These are phyloP conservation scores for Ogataea salicorniae DNA, from an alignment of 805 yeast species.

Conservation along the genomic window DNA sequence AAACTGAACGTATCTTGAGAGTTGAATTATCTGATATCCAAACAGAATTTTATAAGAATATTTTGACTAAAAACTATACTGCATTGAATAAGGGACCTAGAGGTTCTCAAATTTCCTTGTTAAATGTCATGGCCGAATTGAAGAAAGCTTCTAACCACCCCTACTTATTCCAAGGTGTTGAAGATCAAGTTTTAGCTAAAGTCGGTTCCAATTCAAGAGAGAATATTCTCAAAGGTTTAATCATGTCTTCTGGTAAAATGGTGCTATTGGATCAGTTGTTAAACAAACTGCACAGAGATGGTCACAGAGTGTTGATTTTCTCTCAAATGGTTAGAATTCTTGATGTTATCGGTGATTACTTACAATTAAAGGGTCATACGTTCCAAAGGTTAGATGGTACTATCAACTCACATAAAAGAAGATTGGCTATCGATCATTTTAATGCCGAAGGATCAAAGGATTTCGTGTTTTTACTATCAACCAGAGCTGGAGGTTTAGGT, in stretches of 20 bases:
- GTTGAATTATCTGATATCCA: constrained; percentile 94
- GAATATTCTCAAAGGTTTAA: constrained; percentile 78
- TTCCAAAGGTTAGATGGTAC: constrained; percentile 97
- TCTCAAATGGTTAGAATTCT: constrained; percentile 97
- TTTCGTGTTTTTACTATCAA: constrained; percentile 81
- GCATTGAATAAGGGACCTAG: constrained; percentile 84
- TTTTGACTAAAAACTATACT: constrained; percentile 83
- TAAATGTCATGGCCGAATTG: constrained; percentile 91
- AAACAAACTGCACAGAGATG: constrained; percentile 81
- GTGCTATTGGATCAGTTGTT: constrained; percentile 87
- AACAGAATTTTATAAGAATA: constrained; percentile 91
- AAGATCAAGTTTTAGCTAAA: constrained; percentile 67
- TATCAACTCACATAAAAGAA: constrained; percentile 86
- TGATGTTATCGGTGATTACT: constrained; percentile 90
- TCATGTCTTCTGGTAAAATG: constrained; percentile 98
- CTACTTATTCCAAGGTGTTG: constrained; percentile 89
- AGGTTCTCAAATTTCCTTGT: constrained; percentile 75
- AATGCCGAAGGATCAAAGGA: constrained; percentile 91
- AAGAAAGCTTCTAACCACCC: constrained; percentile 98
- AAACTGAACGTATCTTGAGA: constrained; percentile 89
- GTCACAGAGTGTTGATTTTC: constrained; percentile 92
- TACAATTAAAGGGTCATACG: constrained; percentile 77
- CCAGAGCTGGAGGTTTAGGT: constrained; percentile 99
- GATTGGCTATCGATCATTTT: constrained; percentile 93
- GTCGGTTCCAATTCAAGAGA: constrained; percentile 64